Base-by-base conservation (phyloP, 768 basidiomycete genomes). In the Lentinula raphanica region DNA sequence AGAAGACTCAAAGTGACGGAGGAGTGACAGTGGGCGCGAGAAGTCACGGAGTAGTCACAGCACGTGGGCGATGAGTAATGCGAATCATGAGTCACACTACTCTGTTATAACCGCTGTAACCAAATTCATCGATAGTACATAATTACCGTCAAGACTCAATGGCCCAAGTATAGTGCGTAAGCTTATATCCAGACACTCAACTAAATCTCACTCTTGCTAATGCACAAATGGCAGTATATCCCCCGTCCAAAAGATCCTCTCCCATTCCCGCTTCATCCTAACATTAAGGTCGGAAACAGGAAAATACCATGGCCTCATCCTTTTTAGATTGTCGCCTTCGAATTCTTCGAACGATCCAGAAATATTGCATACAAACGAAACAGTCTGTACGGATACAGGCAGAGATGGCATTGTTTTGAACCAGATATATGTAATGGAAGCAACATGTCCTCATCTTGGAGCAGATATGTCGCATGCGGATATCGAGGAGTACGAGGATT, bases 361-460 rank as follows among this genome's bases (percentile, higher is more conserved):
- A n/a, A n/a, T n/a, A n/a, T n/a, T n/a, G n/a, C n/a, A n/a, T n/a
- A n/a, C n/a, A n/a, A n/a, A n/a, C n/a, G n/a, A n/a, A n/a, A n/a
- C n/a, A n/a, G n/a, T n/a, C n/a, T n/a, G n/a, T n/a, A n/a, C n/a
- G n/a, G n/a, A n/a, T n/a, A n/a, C n/a, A n/a, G n/a, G n/a, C n/a
- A n/a, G n/a, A n/a, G n/a, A n/a, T n/a, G n/a, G n/a, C n/a, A n/a
- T n/a, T n/a, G n/a, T n/a, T n/a, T n/a, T n/a, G n/a, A n/a, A n/a
- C n/a, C 79, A 89, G 62, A 73, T 91, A 12, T 92, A 90, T 66
- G 83, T 82, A 7, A 92, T 92, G 89, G 89, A 92, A 69, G 82
- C 87, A 4, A 81, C 78, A 9, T 92, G 90, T 67, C 90, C 90
- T 3, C 90, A 92, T 72, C 77, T 91, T 7, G 88, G 89, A 2